A percentile compares a stretch with the other conserved stretches of the same genome.
Evolutionary conservation across 352 stramenopile genomes (phyloP).

Genomic region (Phytophthora hibernalis): DNA sequence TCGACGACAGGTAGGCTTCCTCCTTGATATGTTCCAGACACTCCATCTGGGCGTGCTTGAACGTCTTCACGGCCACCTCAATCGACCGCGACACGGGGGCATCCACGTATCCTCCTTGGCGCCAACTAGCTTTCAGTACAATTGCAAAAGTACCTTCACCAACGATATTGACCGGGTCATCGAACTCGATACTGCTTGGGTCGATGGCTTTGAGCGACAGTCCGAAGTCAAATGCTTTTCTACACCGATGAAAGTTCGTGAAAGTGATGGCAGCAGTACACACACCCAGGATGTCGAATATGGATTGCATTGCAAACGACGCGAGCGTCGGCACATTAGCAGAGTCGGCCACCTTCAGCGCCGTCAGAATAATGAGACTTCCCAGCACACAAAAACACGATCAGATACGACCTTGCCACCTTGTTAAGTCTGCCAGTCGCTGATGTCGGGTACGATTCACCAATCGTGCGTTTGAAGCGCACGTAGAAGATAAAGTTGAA

Average conservation of each 20-base stretch:
- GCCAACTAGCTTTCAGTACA: constrained; percentile 78
- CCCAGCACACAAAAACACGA: constrained; percentile 81
- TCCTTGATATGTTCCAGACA: constrained; percentile 84
- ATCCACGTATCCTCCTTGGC: constrained; percentile 55
- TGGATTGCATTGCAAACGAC: constrained; percentile 62
- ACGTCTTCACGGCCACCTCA: constrained; percentile 84
- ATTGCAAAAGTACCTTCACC: constrained; percentile 84
- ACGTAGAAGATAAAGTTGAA: constrained; percentile 86
- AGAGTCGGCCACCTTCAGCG: constrained; percentile 46
- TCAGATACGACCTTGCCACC: constrained; percentile 69
- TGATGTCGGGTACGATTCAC: constrained; percentile 73
- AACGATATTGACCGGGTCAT: constrained; percentile 80
- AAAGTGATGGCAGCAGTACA: constrained; percentile 74
- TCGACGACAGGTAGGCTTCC: constrained; percentile 81
- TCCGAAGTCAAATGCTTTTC: constrained; percentile 80
- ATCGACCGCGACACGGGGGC: constrained; percentile 54
- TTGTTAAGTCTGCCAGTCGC: constrained; percentile 72
- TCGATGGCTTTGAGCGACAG: constrained; percentile 84
- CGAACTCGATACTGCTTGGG: constrained; percentile 79
- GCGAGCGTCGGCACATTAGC: constrained; percentile 37
- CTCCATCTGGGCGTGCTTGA: constrained; percentile 81
- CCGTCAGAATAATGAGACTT: constrained; percentile 71
- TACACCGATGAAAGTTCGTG: constrained; percentile 77
- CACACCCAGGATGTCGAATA: constrained; percentile 75
- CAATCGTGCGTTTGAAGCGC: constrained; percentile 79